Evolutionary conservation across 306 rosid species (phyloP).

Genomic region (Dalbergia cochinchinensis): DNA sequence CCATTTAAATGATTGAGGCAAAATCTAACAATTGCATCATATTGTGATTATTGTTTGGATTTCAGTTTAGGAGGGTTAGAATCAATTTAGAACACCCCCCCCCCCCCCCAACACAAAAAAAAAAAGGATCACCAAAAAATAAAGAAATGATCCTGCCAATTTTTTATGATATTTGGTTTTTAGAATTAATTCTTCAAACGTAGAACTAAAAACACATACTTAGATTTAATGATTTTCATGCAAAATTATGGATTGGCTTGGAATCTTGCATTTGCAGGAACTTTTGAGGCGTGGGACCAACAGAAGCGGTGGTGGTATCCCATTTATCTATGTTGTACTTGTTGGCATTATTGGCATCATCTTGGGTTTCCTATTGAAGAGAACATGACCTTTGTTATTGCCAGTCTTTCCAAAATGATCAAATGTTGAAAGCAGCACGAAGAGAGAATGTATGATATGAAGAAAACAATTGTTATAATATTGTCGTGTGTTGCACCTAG

Average conservation of each 20-base stretch:
- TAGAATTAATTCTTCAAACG: no score
- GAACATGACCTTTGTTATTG: constrained; percentile 56
- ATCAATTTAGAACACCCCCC: no score
- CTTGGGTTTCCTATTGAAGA: constrained; percentile 83
- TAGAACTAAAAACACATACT: no score
- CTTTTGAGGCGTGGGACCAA: constrained; percentile 61
- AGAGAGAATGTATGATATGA: constrained; percentile 51
- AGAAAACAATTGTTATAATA: constrained; percentile 49
- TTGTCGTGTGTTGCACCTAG: constrained; percentile 47
- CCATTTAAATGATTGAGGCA: not conserved
- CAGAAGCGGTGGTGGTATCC: constrained; percentile 57
- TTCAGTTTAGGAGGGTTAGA: no score
- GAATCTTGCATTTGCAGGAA: constrained; percentile 58
- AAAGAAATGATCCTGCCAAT: no score
- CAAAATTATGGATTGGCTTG: not conserved
- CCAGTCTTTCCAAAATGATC: constrained; percentile 20
- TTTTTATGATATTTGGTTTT: no score
- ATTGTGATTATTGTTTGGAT: not conserved
- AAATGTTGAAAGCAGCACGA: constrained; percentile 60
- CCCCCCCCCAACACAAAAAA: no score
- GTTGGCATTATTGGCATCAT: constrained; percentile 78
- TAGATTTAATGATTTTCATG: not conserved
- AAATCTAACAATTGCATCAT: not conserved
- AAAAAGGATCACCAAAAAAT: no score
- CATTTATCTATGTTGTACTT: constrained; percentile 65